These are phyloP conservation scores for Microglena sp. DNA, from an alignment of 139 green algal genomes.

Conservation along the genomic window DNA sequence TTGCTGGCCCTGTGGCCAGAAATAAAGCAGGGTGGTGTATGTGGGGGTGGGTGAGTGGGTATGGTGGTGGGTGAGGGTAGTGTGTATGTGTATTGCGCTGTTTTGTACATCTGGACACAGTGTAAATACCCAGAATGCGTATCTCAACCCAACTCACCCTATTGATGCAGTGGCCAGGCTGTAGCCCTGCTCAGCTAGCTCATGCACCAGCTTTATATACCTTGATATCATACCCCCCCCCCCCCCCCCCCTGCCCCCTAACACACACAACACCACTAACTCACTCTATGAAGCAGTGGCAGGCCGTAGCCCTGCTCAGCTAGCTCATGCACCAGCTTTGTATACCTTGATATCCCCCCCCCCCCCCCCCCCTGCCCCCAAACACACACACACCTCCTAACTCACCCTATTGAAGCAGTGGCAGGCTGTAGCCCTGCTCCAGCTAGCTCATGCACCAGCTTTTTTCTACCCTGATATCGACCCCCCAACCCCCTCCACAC, in stretches of 20 bases:
- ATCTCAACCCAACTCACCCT: not conserved
- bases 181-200: slow-evolving; percentile 4
- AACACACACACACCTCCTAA: too few species aligned
- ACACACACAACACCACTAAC: too few species aligned
- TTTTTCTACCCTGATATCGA: not conserved
- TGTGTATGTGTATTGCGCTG: too few species aligned
- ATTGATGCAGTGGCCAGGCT: not conserved
- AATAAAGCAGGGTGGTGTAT: too few species aligned
- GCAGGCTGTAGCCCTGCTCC: slow-evolving; percentile 1
- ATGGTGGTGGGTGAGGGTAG: too few species aligned
- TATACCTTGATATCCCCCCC: not conserved
- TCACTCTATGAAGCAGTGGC: slow-evolving; percentile 1
- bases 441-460: slow-evolving; percentile 1
- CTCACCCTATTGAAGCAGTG: not conserved
- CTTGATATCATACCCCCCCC: slow-evolving; percentile 2
- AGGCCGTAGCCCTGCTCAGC: slow-evolving; percentile 1
- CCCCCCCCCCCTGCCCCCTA: too few species aligned
- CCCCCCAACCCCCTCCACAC: not conserved
- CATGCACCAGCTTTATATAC: not conserved
- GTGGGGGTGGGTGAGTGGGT: too few species aligned
- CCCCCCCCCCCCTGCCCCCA: too few species aligned
- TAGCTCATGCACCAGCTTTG: not conserved
- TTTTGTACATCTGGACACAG: too few species aligned
- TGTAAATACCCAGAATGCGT: not conserved
- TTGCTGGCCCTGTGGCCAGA: too few species aligned